Conservation (phyloP, 768 basidiomycete species). For the Lepiota brunneoincarnata region DNA sequence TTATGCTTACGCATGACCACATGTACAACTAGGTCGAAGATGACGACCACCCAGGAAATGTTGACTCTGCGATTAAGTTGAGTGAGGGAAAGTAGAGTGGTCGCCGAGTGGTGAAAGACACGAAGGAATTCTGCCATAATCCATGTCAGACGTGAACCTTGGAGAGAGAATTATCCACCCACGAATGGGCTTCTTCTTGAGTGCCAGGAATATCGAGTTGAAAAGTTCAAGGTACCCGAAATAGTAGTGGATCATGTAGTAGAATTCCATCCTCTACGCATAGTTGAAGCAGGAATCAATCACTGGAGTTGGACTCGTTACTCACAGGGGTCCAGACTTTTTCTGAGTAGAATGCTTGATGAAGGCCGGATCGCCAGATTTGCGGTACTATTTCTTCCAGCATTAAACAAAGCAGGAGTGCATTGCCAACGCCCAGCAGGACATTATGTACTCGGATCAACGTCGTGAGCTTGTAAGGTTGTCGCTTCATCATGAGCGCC, state of each 20-base stretch:
- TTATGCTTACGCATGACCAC: slow-evolving; percentile 91
- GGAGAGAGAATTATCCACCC: slow-evolving; percentile 23
- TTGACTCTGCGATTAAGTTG: slow-evolving; percentile 95
- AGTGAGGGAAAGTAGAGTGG: slow-evolving; percentile 89
- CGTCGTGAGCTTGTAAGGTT: slow-evolving; percentile 71
- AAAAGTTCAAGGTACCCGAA: slow-evolving; percentile 97
- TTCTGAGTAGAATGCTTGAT: slow-evolving; percentile 73
- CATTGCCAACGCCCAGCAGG: slow-evolving; percentile 79
- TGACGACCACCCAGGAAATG: slow-evolving; percentile 95
- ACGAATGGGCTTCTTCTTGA: slow-evolving; percentile 99
- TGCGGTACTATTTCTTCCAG: slow-evolving; percentile 88
- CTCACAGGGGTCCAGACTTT: slow-evolving; percentile 86
- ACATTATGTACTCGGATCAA: slow-evolving; percentile 92
- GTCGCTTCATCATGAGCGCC: slow-evolving; percentile 77
- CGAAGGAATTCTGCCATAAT: slow-evolving; percentile 80
- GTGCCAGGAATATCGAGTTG: slow-evolving; percentile 94
- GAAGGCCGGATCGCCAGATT: slow-evolving; percentile 66
- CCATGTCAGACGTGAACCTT: slow-evolving; percentile 8
- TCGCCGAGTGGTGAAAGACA: slow-evolving; percentile 99
- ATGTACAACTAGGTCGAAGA: slow-evolving; percentile 88
- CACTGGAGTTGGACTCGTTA: slow-evolving; percentile 21
- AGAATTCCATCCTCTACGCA: slow-evolving; percentile 82
- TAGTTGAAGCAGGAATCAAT: slow-evolving; percentile 11
- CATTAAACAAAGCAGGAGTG: slow-evolving; percentile 85
- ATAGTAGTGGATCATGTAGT: slow-evolving; percentile 99